Evolutionary conservation across 805 yeast genomes (phyloP).

Genomic region (Priceomyces medius): DNA sequence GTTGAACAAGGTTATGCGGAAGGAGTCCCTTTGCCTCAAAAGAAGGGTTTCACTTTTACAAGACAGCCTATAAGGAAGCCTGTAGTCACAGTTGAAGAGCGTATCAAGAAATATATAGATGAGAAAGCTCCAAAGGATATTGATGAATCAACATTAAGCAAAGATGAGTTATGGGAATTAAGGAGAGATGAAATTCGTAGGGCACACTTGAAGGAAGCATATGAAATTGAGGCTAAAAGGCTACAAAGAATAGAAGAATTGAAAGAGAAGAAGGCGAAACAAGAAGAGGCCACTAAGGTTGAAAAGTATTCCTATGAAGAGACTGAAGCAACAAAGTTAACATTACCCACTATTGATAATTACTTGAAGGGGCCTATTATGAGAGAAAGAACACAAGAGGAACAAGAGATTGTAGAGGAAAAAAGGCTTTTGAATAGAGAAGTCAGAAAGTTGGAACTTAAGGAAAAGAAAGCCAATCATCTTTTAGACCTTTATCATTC

Average conservation of each 20-base stretch:
- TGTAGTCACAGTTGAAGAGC: slow-evolving; percentile 57
- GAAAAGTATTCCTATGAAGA: slow-evolving; percentile 37
- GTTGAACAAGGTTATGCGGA: slow-evolving; percentile 68
- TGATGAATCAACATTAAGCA: slow-evolving; percentile 28
- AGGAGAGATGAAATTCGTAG: slow-evolving; percentile 68
- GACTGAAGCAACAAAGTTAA: slow-evolving; percentile 57
- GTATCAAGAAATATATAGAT: slow-evolving; percentile 57
- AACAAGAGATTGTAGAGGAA: slow-evolving; percentile 51
- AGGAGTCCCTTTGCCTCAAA: slow-evolving; percentile 65
- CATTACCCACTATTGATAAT: slow-evolving; percentile 77
- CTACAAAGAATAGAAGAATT: slow-evolving; percentile 38
- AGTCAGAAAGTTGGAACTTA: slow-evolving; percentile 48
- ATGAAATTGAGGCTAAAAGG: slow-evolving; percentile 51
- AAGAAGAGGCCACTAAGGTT: slow-evolving; percentile 23
- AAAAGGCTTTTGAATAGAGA: slow-evolving; percentile 70
- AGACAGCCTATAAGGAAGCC: slow-evolving; percentile 55
- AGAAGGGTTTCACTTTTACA: slow-evolving; percentile 41
- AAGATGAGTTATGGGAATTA: slow-evolving; percentile 45
- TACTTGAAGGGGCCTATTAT: slow-evolving; percentile 67
- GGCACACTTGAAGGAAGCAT: slow-evolving; percentile 63
- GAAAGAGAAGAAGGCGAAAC: slow-evolving; percentile 24
- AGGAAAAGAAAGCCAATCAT: slow-evolving; percentile 53
- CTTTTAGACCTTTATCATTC: slow-evolving; percentile 73
- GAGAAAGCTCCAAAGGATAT: slow-evolving; percentile 32
- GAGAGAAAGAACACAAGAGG: slow-evolving; percentile 71